These are phyloP conservation scores for Phialophora expanda DNA, from an alignment of 2,329 filamentous ascomycete species.

Conservation along the genomic window DNA sequence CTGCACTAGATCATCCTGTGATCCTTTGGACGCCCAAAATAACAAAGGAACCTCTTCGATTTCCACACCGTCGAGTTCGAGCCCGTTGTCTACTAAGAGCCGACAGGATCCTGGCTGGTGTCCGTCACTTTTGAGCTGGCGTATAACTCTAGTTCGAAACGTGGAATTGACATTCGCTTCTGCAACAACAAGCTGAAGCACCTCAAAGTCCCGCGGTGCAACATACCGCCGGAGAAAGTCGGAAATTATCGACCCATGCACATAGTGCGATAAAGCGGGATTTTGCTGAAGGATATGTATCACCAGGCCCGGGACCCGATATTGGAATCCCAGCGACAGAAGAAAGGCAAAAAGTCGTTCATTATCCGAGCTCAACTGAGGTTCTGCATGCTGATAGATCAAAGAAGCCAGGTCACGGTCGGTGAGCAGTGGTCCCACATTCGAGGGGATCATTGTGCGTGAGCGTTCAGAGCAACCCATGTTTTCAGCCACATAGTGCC, in stretches of 20 bases:
- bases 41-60: not conserved
- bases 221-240: not conserved
- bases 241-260: not conserved
- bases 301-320: not conserved
- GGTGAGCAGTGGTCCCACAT: not conserved
- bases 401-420: not conserved
- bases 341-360: too few relatives aligned
- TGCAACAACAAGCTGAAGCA: not conserved
- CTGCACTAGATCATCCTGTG: not conserved
- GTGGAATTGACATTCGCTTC: not conserved
- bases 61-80: not conserved
- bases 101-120: not conserved
- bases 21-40: not conserved
- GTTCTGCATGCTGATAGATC: not conserved
- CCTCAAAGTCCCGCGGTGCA: not conserved
- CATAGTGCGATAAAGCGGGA: not conserved
- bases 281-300: not conserved
- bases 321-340: too few relatives aligned
- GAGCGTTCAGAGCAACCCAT: not conserved
- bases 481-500: not conserved
- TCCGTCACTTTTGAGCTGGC: not conserved
- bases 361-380: not conserved
- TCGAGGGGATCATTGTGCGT: not conserved
- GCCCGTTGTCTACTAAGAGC: not conserved
- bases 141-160: not conserved